A percentile compares a stretch with the other conserved stretches of the same genome.
Conservation (phyloP, 345 rosid species). For the Cochlearia excelsa region DNA sequence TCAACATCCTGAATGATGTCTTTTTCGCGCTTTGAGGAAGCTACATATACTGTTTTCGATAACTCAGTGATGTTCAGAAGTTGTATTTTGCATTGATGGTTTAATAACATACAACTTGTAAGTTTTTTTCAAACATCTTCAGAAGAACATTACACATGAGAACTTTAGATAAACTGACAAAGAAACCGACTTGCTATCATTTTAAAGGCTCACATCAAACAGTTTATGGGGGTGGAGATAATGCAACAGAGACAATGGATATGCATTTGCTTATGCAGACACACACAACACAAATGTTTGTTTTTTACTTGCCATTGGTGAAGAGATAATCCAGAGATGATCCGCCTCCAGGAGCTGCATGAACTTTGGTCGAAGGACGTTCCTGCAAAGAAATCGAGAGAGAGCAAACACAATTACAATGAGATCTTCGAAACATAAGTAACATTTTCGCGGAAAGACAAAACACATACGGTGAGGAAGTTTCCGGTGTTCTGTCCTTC, state of each 20-base stretch:
- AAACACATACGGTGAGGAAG: conserved; percentile 63
- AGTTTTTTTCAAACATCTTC: conserved; percentile 15
- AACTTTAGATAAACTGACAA: conserved; percentile 23
- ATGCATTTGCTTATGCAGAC: conserved; percentile 15
- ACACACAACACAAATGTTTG: not conserved
- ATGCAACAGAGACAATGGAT: conserved; percentile 16
- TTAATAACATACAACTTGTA: conserved; percentile 11
- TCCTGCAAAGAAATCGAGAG: conserved; percentile 27
- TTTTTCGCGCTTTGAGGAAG: not conserved
- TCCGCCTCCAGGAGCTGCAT: conserved; percentile 49
- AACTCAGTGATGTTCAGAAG: not conserved
- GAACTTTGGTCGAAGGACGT: conserved; percentile 49
- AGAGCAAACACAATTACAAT: not conserved
- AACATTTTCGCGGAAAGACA: not conserved
- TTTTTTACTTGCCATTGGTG: conserved; percentile 35
- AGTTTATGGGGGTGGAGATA: conserved; percentile 8
- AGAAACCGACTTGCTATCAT: conserved; percentile 37
- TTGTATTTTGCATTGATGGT: conserved; percentile 3
- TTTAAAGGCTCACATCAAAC: conserved; percentile 30
- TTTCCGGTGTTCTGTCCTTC: conserved; percentile 82
- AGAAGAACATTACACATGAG: conserved; percentile 28
- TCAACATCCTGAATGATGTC: conserved; percentile 31
- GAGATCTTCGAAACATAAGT: not conserved
- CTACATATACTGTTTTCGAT: too few species aligned
- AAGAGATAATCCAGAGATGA: conserved; percentile 48